Conservation (phyloP, 2,329 filamentous ascomycete genomes). For the Orbilia quercus region DNA sequence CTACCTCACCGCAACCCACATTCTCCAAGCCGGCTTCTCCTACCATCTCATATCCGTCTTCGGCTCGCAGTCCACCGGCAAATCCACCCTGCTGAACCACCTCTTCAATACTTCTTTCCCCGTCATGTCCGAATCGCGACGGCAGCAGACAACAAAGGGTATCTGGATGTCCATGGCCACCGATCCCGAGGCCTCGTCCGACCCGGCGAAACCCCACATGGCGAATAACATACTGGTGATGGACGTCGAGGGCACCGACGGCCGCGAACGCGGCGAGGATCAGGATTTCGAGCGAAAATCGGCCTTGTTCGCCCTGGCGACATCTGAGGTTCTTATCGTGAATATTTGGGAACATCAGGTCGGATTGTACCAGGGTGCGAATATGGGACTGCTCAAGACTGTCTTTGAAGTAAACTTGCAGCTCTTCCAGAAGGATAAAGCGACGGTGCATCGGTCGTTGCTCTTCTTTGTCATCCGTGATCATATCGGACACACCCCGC, state of each 20-base stretch:
- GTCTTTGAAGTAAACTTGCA: slow-evolving; percentile 99
- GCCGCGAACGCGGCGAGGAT: slow-evolving; percentile 93
- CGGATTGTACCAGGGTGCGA: slow-evolving; percentile 95
- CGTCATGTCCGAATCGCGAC: slow-evolving; percentile 95
- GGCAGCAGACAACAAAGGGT: slow-evolving; percentile 96
- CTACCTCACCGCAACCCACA: slow-evolving; percentile 82
- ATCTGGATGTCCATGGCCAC: slow-evolving; percentile 99
- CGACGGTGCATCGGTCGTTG: slow-evolving; percentile 86
- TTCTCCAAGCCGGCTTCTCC: slow-evolving; percentile 93
- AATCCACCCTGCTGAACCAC: slow-evolving; percentile 95
- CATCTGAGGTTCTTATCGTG: slow-evolving; percentile 96
- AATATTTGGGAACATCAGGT: slow-evolving; percentile 99
- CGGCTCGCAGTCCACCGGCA: slow-evolving; percentile 97
- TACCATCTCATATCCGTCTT: slow-evolving; percentile 99
- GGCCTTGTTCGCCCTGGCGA: slow-evolving; percentile 94
- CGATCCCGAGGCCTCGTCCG: slow-evolving; percentile 66
- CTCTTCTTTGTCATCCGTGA: slow-evolving; percentile 99
- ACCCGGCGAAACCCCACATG: slow-evolving; percentile 72
- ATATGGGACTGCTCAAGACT: slow-evolving; percentile 98
- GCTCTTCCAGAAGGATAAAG: slow-evolving; percentile 93
- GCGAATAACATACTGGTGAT: slow-evolving; percentile 98
- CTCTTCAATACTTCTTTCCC: slow-evolving; percentile 96
- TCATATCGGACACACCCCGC: slow-evolving; percentile 89
- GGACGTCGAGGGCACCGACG: slow-evolving; percentile 98
- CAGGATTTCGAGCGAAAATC: slow-evolving; percentile 99